phyloP scores from a whole-genome alignment of 257 asterid species.

The Solanum dulcamara region DNA sequence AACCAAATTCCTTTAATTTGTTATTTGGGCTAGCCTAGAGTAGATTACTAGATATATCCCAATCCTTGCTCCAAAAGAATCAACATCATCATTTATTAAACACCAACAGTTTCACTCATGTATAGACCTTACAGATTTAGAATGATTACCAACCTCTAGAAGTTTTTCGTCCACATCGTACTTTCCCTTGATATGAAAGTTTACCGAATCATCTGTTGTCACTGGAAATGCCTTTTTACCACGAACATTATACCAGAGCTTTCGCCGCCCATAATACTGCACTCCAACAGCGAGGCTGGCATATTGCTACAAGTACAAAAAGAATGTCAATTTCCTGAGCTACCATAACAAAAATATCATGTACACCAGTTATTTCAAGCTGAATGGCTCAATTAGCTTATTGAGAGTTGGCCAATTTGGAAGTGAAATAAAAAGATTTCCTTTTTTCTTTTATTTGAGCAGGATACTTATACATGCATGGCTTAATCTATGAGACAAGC shows the following conservation, averaged over 20 bases:
- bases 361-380: not conserved
- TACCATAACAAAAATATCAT: not conserved
- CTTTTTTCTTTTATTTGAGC: not conserved
- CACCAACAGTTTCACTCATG: not conserved
- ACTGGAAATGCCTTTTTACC: slow-evolving; percentile 63
- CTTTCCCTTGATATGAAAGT: slow-evolving; percentile 62
- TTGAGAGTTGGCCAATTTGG: not conserved
- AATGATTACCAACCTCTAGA: slow-evolving; percentile 30
- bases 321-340: slow-evolving; percentile 1
- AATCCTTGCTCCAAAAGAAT: not conserved
- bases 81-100: not conserved
- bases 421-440: not conserved
- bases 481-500: not conserved
- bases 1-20: not conserved
- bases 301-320: slow-evolving; percentile 25
- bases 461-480: not conserved
- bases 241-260: slow-evolving; percentile 43
- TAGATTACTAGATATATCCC: not conserved
- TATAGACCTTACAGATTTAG: not conserved
- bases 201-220: slow-evolving; percentile 34
- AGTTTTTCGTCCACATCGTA: slow-evolving; percentile 45
- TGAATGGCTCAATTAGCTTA: not conserved
- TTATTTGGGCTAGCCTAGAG: not conserved
- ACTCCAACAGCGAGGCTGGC: slow-evolving; percentile 54
- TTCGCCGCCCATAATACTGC: slow-evolving; percentile 42